Conservation (phyloP, 495 filamentous ascomycete genomes). For the Xylaria cubensis region DNA sequence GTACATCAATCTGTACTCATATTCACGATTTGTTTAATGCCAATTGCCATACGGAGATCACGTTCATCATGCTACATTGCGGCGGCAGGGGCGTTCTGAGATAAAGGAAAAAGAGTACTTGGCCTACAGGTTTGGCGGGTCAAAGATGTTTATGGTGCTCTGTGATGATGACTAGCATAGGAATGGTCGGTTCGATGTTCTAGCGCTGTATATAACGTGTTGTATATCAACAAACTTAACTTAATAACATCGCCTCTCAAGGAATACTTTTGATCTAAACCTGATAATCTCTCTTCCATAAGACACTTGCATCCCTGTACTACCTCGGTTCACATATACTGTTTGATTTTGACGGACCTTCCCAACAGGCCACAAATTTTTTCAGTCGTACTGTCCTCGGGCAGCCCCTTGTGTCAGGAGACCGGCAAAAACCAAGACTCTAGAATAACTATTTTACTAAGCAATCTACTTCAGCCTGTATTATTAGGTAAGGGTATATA, state of each 20-base stretch:
- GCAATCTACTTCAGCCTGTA: background rate
- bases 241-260: constrained; percentile 47
- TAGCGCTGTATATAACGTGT: constrained; percentile 41
- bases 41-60: constrained; percentile 44
- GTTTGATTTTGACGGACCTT: background rate
- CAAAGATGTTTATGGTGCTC: constrained; percentile 32
- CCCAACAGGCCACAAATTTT: background rate
- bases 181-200: constrained; percentile 28
- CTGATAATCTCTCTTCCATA: background rate
- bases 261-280: background rate
- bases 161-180: constrained; percentile 39
- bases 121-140: constrained; percentile 35
- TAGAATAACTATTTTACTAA: background rate
- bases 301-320: background rate
- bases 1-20: constrained; percentile 55
- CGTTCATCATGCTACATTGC: constrained; percentile 33
- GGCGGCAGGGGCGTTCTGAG: constrained; percentile 58
- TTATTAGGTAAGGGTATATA: background rate
- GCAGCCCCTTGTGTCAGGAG: background rate
- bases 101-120: constrained; percentile 47
- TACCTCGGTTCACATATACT: background rate
- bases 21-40: constrained; percentile 39
- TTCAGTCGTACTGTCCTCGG: background rate
- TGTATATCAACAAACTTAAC: constrained; percentile 33
- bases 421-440: background rate